Base-by-base conservation (phyloP, 108 stramenopile species). In the Pseudonitzschia pungens region DNA sequence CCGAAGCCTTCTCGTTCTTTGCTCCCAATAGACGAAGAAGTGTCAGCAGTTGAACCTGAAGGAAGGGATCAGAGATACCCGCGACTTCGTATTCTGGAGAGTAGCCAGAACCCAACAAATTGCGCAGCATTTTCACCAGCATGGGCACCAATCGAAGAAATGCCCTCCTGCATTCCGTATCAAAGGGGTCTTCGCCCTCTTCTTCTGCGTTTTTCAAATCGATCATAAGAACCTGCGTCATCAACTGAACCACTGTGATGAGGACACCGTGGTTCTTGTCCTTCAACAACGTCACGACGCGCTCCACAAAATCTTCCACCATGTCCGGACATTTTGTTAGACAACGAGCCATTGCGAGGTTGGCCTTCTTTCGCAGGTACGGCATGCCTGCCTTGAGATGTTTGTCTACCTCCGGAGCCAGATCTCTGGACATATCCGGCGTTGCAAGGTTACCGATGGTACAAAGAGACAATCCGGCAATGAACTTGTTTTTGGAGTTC, bases 381-480 rank as follows among this genome's bases (percentile, higher is more conserved):
- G 97, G 90, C 22, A 82, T 82, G 1, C 77, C 66, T 21, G 92
- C 84, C 52, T 88, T 81, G 40, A 99, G 76, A 75, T 96, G 96
- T 73, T 94, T 95, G 68, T 98, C 97, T 12, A 99, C 97, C 64
- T 98, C 96, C 33, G 95, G 94, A 44, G 89, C 92, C 50, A 99
- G 78, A 71, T 98, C 98, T 16, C 99, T 82, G 16, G 91, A 84
- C 93, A 99, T 98, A 78, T 99, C 98, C 27, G 89, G 81, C 4
- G 98, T 98, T 57, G 97, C 95, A 5, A 99, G 77, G 73, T 99
- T 99, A 20, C 97, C 98, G 67, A 99, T 92, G n/a, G 98, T 91
- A 58, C 97, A 93, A 27, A 99, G 90, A 16, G 98, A 95, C 36
- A 99, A 81, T 21, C 97, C 98, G 22, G 92, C 84, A 24, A 99